Conservation (phyloP, 2,329 filamentous ascomycete species). For the Teratosphaeria epicoccoides region DNA sequence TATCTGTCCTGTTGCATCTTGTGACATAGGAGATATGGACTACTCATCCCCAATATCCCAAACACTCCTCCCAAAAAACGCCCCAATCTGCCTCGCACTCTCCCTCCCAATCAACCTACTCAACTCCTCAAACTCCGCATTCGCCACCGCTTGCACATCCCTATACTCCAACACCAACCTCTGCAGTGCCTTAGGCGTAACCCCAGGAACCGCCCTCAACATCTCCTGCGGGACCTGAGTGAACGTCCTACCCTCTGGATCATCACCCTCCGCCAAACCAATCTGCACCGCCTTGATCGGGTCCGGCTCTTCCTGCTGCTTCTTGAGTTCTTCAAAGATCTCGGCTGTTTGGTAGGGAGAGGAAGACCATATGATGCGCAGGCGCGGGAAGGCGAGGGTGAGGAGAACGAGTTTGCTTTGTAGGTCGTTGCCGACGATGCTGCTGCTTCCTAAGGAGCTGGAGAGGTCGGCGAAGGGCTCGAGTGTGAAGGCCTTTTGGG, state of each 20-base stretch:
- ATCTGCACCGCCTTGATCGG: slow-evolving; percentile 75
- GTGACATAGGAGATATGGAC: too few relatives aligned
- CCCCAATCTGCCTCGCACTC: slow-evolving; percentile 61
- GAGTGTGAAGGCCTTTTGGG: slow-evolving; percentile 93
- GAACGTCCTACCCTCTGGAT: slow-evolving; percentile 53
- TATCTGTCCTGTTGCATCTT: too few relatives aligned
- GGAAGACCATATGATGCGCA: slow-evolving; percentile 88
- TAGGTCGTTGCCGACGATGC: slow-evolving; percentile 57
- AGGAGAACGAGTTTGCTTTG: slow-evolving; percentile 88
- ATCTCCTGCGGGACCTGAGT: slow-evolving; percentile 85
- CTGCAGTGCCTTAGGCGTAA: slow-evolving; percentile 68
- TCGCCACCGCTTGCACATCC: slow-evolving; percentile 72
- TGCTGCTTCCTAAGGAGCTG: slow-evolving; percentile 51
- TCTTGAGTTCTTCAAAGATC: slow-evolving; percentile 90
- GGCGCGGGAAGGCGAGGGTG: slow-evolving; percentile 78
- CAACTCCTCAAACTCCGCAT: slow-evolving; percentile 67
- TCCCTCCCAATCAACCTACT: slow-evolving; percentile 66
- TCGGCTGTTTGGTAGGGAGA: slow-evolving; percentile 93
- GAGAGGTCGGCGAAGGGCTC: slow-evolving; percentile 47
- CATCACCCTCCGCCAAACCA: slow-evolving; percentile 56
- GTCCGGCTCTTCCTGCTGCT: slow-evolving; percentile 80
- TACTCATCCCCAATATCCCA: slow-evolving; percentile 35
- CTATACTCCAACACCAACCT: slow-evolving; percentile 61
- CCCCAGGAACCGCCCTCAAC: slow-evolving; percentile 71
- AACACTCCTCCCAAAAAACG: slow-evolving; percentile 66